Evolutionary conservation across 495 filamentous ascomycete genomes (phyloP), one percentile per base, ranked within the genome.

Genomic region (Xylaria grammica): DNA sequence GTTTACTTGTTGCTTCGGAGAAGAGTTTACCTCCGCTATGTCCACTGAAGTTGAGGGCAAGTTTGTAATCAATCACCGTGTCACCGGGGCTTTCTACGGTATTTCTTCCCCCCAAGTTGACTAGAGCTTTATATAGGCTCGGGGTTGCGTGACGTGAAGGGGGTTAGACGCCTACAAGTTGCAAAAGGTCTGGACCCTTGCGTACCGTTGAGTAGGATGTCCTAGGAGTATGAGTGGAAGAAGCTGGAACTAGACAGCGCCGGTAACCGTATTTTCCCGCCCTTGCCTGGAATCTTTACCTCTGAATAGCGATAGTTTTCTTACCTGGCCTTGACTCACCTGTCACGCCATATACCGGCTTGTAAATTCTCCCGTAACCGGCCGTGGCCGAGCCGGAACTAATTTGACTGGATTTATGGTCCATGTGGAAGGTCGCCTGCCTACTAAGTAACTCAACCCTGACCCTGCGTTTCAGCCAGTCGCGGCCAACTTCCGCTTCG

Each of bases 381-480:
- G 19, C 32, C 29, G 34, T 34, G 22, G 19, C 26, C 29, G 42
- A 59, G 42, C 42, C 56, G 36, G 22, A n/a, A 40, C 54, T 24
- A 59, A 34, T 59, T 48, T 46, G 11, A 19, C 45, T 48, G 45
- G 19, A 24, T 19, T 24, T 20, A 19, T 3, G 45, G n/a, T 20
- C 45, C 19, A 48, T 20, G 19, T 20, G 4, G 45, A 29, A 36
- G 19, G 27, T 26, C 32, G 53, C 53, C 8, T 34, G n/a, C n/a
- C n/a, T n/a, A n/a, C n/a, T n/a, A 44, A n/a, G 54, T 58, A 59
- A 42, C 40, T 59, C 22, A 40, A 27, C 24, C 60, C 40, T 55
- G 51, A 20, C 20, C 49, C 45, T 55, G 60, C 50, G 60, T 63
- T 32, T 63, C 50, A 63, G 60, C 60, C 60, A 55, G 60, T 55